Base-by-base conservation (phyloP, 805 yeast species). In the Grigorovia transvaalensis region DNA sequence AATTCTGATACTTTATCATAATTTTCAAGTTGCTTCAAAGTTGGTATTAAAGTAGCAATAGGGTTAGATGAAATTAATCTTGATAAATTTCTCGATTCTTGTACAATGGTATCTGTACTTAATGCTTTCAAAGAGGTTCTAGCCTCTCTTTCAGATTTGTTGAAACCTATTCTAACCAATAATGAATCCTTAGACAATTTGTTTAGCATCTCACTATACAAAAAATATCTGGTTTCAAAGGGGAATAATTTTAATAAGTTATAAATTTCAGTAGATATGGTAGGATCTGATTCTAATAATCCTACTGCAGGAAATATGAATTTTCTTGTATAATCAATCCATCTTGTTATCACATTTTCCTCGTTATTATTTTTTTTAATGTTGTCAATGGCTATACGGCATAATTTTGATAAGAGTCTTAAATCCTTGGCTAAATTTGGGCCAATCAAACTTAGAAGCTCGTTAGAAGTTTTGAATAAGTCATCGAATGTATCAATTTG, bases 11-110 rank as follows among this genome's bases (percentile, higher is more conserved):
- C 77, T 62, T 91, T 91, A 62, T 85, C 96, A 63, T 91, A 91
- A 70, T 93, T 88, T 66, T 91, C 98, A 56, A 91, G 80, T 62
- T 88, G 96, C 46, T 80, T 80, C 11, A 90, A 73, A 46, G 87
- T 75, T 0, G 86, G 82, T 20, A 78, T 69, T 45, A 90, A 78
- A 13, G 89, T 80, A 1, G 95, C 84, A 18, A 89, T 63, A 1
- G 98, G 97, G 63, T 88, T 88, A 1, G 85, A 69, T 53, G 80
- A 82, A 19, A 89, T 77, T 12, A 88, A 73, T 56, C 82, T 81
- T 0, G 95, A 84, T 23, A 91, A 70, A 46, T 79, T 74, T 54
- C 89, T 74, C 78, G 84, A 84, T 78, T 86, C 83, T 20, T 80
- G 78, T 27, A 76, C 73, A 1, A 85, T 82, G 54, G 87, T 89